A percentile compares a stretch with the other conserved stretches of the same genome.
These are phyloP conservation scores for Naganishia liquefaciens DNA, from an alignment of 1,284 basidiomycete genomes.

Conservation along the genomic window DNA sequence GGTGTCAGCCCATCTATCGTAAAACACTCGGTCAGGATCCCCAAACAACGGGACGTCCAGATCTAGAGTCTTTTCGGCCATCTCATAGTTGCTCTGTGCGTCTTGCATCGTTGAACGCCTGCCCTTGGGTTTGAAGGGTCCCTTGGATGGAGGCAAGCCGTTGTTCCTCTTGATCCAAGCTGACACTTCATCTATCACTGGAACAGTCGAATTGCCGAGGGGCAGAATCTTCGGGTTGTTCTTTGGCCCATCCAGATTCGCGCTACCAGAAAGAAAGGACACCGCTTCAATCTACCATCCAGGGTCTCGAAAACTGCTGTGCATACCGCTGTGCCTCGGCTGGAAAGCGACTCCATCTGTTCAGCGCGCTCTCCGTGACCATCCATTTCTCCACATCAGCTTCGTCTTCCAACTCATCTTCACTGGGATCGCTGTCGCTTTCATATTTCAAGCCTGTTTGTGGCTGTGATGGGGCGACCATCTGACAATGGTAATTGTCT, in stretches of 20 bases:
- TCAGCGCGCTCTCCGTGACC: constrained; percentile 9
- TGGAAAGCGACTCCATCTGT: constrained; percentile 25
- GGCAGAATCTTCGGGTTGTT: constrained; percentile 29
- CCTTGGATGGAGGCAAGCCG: constrained; percentile 12
- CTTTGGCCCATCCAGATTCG: constrained; percentile 22
- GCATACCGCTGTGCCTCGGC: constrained; percentile 1
- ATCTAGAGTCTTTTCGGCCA: constrained; percentile 12
- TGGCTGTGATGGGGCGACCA: not conserved
- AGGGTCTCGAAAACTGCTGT: no score
- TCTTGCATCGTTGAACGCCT: constrained; percentile 19
- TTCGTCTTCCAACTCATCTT: constrained; percentile 9
- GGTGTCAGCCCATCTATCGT: constrained; percentile 31
- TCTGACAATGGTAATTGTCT: no score
- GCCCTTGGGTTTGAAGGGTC: constrained; percentile 13
- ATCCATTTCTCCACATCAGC: constrained; percentile 6
- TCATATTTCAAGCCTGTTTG: no score
- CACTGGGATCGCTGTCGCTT: constrained; percentile 2
- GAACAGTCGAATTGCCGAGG: constrained; percentile 24
- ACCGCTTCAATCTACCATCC: not conserved
- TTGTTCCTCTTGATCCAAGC: constrained; percentile 29
- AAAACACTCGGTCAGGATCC: constrained; percentile 23
- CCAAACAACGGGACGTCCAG: constrained; percentile 19
- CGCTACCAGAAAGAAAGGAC: not conserved
- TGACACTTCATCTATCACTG: constrained; percentile 30
- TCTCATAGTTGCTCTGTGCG: constrained; percentile 26